Percentiles rank a stretch among this genome's conserved stretches.
These are phyloP conservation scores for Entrophospora sp. DNA, from an alignment of 192 early-diverging fungal genomes.

Conservation along the genomic window DNA sequence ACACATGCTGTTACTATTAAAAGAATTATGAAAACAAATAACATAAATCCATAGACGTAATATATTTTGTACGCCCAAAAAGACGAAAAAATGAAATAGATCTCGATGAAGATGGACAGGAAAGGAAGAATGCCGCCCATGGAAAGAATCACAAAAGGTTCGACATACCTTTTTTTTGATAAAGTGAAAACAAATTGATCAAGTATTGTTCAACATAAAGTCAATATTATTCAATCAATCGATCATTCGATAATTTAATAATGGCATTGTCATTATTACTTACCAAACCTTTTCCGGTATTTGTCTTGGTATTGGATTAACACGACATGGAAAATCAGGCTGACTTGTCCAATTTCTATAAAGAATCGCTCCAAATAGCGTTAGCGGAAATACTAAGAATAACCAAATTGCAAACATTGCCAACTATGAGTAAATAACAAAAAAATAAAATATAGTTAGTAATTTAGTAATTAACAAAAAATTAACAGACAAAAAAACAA, in stretches of 20 bases:
- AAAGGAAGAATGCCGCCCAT: constrained; percentile 68
- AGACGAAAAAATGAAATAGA: constrained; percentile 75
- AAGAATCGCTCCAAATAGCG: constrained; percentile 61
- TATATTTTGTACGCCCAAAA: constrained; percentile 73
- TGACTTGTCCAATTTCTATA: constrained; percentile 54
- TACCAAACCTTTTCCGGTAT: constrained; percentile 73
- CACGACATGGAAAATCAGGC: constrained; percentile 64
- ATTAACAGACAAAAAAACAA: not conserved
- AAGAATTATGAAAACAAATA: constrained; percentile 64
- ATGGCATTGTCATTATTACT: not conserved
- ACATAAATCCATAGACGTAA: constrained; percentile 73
- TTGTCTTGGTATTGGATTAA: constrained; percentile 69
- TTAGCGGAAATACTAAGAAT: constrained; percentile 59
- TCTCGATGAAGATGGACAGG: constrained; percentile 74
- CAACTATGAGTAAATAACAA: constrained; percentile 35
- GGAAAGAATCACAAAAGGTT: constrained; percentile 50
- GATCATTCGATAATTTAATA: constrained; percentile 11
- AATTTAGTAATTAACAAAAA: too few species aligned
- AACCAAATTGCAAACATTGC: constrained; percentile 62
- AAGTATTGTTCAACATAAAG: not conserved
- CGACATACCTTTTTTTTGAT: constrained; percentile 24
- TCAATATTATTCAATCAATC: constrained; percentile 6
- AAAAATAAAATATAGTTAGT: too few species aligned
- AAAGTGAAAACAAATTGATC: not conserved
- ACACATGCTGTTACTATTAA: constrained; percentile 62